These are phyloP conservation scores for Lactarius hatsudake DNA, from an alignment of 768 basidiomycete genomes.

Conservation along the genomic window DNA sequence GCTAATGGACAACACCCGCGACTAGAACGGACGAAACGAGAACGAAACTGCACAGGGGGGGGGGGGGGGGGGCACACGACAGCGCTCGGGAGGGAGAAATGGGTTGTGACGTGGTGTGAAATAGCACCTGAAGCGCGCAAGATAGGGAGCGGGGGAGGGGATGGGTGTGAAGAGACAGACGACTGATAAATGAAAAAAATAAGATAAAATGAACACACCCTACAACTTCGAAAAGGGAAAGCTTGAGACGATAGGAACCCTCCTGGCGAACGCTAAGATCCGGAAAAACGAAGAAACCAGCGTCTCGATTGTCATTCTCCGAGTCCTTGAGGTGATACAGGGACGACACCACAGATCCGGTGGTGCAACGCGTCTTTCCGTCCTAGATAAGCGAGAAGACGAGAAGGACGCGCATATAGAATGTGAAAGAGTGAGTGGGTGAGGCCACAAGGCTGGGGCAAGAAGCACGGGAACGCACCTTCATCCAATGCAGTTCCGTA, in stretches of 20 bases:
- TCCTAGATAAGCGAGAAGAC: constrained; percentile 46
- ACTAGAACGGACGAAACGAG: constrained; percentile 13
- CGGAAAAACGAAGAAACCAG: constrained; percentile 95
- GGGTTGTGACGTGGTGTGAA: constrained; percentile 19
- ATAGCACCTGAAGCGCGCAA: background rate
- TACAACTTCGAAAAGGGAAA: constrained; percentile 85
- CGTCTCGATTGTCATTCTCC: constrained; percentile 61
- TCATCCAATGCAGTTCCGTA: constrained; percentile 82
- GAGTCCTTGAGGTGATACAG: constrained; percentile 82
- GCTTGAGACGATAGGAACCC: constrained; percentile 77
- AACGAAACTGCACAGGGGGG: constrained; percentile 9
- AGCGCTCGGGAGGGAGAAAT: background rate
- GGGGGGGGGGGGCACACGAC: background rate
- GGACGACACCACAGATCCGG: constrained; percentile 85
- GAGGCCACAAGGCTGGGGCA: background rate
- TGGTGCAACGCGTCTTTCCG: constrained; percentile 87
- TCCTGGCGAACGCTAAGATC: constrained; percentile 91
- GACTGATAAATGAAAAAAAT: constrained; percentile 10
- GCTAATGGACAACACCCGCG: constrained; percentile 9
- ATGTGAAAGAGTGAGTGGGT: constrained; percentile 9
- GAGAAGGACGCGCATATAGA: background rate
- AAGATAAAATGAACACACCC: constrained; percentile 53
- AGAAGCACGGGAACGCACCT: constrained; percentile 42
- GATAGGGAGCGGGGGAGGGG: constrained; percentile 1
- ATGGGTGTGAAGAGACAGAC: constrained; percentile 10